Conservation (phyloP, 2,329 filamentous ascomycete genomes). For the Neurospora sp. region DNA sequence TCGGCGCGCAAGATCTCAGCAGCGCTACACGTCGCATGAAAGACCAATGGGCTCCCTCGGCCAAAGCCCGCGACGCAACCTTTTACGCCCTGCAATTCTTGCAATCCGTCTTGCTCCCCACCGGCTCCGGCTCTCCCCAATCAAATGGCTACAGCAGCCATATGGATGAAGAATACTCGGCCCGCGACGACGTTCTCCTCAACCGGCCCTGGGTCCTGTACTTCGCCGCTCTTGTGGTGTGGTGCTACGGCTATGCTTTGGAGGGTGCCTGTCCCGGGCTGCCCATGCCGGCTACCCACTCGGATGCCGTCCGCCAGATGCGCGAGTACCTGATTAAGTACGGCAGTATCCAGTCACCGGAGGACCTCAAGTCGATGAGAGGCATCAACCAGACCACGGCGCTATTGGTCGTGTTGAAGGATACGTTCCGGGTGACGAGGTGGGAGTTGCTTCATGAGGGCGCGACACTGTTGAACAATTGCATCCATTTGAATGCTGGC, state of each 20-base stretch:
- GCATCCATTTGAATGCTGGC: slow-evolving; percentile 48
- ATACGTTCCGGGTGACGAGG: slow-evolving; percentile 70
- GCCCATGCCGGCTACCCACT: slow-evolving; percentile 44
- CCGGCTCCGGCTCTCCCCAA: slow-evolving; percentile 31
- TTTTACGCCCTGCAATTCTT: slow-evolving; percentile 89
- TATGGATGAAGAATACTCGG: slow-evolving; percentile 53
- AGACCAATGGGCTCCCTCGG: slow-evolving; percentile 79
- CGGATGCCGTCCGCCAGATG: slow-evolving; percentile 69
- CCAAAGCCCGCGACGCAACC: slow-evolving; percentile 78
- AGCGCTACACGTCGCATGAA: slow-evolving; percentile 76
- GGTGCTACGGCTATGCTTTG: slow-evolving; percentile 86
- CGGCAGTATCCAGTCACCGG: slow-evolving; percentile 61
- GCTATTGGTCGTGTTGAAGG: slow-evolving; percentile 68
- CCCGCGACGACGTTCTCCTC: slow-evolving; percentile 78
- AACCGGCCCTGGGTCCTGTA: slow-evolving; percentile 95
- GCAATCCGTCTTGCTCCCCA: slow-evolving; percentile 66
- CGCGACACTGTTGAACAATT: slow-evolving; percentile 68
- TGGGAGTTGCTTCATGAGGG: slow-evolving; percentile 93
- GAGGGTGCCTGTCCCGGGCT: slow-evolving; percentile 61
- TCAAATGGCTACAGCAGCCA: slow-evolving; percentile 26
- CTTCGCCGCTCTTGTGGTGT: slow-evolving; percentile 83
- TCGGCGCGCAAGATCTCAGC: slow-evolving; percentile 71
- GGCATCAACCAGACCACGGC: slow-evolving; percentile 79
- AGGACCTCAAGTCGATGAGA: slow-evolving; percentile 61
- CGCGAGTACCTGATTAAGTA: slow-evolving; percentile 64